Evolutionary conservation across 179 eudicot species (phyloP).

Genomic region (Carnegiea gigantea): DNA sequence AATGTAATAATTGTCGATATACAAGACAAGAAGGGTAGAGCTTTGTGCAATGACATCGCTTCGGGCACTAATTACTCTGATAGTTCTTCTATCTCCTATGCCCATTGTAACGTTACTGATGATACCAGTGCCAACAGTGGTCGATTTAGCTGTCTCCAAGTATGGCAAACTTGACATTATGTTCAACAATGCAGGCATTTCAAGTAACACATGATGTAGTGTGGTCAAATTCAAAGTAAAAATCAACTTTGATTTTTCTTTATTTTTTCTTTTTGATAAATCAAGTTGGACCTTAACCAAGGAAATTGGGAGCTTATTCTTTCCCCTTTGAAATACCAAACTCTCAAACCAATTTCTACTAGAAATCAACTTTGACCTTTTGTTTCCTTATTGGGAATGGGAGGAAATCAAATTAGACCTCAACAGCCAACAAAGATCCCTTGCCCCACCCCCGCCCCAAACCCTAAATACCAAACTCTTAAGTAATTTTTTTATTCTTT

Average conservation of each 20-base stretch:
- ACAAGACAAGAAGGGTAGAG: conserved; percentile 47
- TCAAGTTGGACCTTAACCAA: no score
- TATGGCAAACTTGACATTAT: conserved; percentile 48
- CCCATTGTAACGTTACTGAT: conserved; percentile 38
- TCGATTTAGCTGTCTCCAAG: conserved; percentile 28
- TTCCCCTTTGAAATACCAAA: no score
- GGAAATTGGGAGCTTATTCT: no score
- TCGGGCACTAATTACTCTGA: neutral
- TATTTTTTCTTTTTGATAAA: neutral
- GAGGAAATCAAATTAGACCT: no score
- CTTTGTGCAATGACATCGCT: conserved; percentile 29
- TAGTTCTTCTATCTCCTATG: conserved; percentile 22
- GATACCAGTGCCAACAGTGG: conserved; percentile 29
- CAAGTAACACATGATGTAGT: neutral
- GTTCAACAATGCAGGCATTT: conserved; percentile 48
- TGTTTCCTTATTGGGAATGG: no score
- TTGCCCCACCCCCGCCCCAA: no score
- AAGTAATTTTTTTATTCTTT: no score
- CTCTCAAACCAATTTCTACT: no score
- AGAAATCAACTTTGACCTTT: no score
- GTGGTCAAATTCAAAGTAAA: neutral
- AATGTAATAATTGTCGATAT: conserved; percentile 58
- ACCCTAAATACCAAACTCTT: no score
- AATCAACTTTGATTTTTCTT: no score
- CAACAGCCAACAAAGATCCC: no score